A percentile compares a stretch with the other conserved stretches of the same genome.
phyloP scores from a whole-genome alignment of 148 eudicot species.

The Fagopyrum esculentum region DNA sequence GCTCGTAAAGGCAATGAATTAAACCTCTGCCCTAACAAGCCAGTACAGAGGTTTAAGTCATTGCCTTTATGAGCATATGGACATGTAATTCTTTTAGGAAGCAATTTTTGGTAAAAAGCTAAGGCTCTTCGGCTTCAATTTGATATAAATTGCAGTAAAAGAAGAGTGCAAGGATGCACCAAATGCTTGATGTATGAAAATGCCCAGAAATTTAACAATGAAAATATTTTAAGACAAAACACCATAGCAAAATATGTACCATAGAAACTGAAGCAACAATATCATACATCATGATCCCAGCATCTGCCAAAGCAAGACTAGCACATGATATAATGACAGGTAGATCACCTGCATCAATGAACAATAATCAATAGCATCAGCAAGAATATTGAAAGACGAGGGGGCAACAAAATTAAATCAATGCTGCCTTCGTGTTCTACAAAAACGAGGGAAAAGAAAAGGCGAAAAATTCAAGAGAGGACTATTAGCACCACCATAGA shows the following conservation, averaged over 20 bases:
- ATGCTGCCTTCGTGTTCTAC: not conserved
- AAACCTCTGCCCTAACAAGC: no score
- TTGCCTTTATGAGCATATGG: not conserved
- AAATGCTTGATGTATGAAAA: not conserved
- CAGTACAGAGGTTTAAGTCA: not conserved
- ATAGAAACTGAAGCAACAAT: conserved; percentile 85
- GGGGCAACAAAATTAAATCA: not conserved
- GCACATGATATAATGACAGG: conserved; percentile 95
- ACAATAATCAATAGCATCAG: not conserved
- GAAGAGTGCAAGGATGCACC: not conserved
- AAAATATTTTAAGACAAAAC: not conserved
- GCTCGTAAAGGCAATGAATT: not conserved
- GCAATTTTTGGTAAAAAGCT: not conserved
- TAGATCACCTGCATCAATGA: conserved; percentile 68
- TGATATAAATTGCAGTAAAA: not conserved
- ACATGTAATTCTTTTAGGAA: not conserved
- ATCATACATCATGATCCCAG: conserved; percentile 95
- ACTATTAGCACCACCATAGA: not conserved
- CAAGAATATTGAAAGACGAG: not conserved
- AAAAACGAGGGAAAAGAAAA: not conserved
- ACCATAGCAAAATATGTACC: conserved; percentile 38
- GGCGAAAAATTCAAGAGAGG: not conserved
- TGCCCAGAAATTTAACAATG: not conserved
- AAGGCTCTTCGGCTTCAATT: not conserved
- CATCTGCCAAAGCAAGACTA: conserved; percentile 96